Evolutionary conservation across 129 eudicot species (phyloP), one percentile per base, ranked within the genome.

Genomic region (Artemisia annua): DNA sequence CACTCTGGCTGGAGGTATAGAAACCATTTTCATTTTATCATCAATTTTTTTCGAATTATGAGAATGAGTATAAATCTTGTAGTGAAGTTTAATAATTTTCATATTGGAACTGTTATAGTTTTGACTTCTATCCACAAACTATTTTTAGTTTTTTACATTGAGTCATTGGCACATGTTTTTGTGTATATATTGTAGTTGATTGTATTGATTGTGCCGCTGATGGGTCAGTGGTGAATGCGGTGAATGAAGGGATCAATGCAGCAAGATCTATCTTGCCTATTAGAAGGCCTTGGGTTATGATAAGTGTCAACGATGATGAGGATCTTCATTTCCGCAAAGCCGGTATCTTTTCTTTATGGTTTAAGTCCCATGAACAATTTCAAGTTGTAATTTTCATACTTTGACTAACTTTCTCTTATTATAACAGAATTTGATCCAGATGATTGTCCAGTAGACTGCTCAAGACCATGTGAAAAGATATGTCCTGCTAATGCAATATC

Each of bases 121-220:
- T 7, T 55, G 26, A 55, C 3, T n/a, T 55, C 35, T 11, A 52
- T 20, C 18, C 59, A 43, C n/a, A 39, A 60, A 46, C 32, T 59
- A 62, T 54, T 77, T 28, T 50, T 26, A 52, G 28, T 14, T 35
- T 48, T 46, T 60, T 28, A 61, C 60, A 57, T 50, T 28, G 69
- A 68, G 18, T 48, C 49, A 16, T 67, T 69, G 57, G 11, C 13
- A 20, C 58, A 28, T 4, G 14, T 59, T 51, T 69, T 13, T 78
- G 49, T 71, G 48, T 15, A 59, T 50, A 18, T 3, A 3, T 67
- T 70, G 10, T 60, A 92, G 98, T 90, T 84, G 98, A 94, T 80
- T 94, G 97, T 83, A 94, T 94, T 32, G 98, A 94, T 57, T 94
- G 96, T 88, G 98, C 98, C 28, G 98, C 98, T n/a, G 98, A 94